phyloP scores from a whole-genome alignment of 2,329 filamentous ascomycete species.

The Beauveria bassiana region DNA sequence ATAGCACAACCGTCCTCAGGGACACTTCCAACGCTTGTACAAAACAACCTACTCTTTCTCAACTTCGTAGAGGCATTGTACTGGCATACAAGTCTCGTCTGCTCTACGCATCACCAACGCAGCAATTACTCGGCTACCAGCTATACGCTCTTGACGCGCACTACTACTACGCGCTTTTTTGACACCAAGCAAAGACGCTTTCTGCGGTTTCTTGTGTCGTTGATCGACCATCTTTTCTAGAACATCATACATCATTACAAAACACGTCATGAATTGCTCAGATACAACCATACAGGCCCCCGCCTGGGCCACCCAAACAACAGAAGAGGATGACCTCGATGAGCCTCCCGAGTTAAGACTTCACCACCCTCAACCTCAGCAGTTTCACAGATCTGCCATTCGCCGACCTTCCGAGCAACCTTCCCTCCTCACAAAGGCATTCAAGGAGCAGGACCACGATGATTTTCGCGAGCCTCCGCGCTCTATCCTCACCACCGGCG shows the following conservation, averaged over 20 bases:
- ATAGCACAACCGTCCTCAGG: conserved; percentile 32
- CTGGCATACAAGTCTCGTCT: conserved; percentile 19
- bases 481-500: conserved; percentile 22
- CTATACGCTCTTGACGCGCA: neutral
- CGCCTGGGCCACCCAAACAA: conserved; percentile 28
- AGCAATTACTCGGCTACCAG: neutral
- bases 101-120: conserved; percentile 14
- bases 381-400: conserved; percentile 41
- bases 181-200: neutral
- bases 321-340: conserved; percentile 72
- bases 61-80: conserved; percentile 15
- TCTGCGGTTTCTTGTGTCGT: conserved; percentile 8
- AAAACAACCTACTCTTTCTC: neutral
- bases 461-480: conserved; percentile 16
- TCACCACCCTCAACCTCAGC: conserved; percentile 20
- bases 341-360: conserved; percentile 68
- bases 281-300: conserved; percentile 20
- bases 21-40: conserved; percentile 19
- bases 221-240: conserved; percentile 1
- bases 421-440: conserved; percentile 80
- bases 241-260: neutral
- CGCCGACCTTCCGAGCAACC: conserved; percentile 51
- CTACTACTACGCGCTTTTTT: neutral
- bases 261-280: conserved; percentile 30
- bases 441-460: conserved; percentile 41